Conservation (phyloP, 2,329 filamentous ascomycete genomes). For the Ophiostoma ips region DNA sequence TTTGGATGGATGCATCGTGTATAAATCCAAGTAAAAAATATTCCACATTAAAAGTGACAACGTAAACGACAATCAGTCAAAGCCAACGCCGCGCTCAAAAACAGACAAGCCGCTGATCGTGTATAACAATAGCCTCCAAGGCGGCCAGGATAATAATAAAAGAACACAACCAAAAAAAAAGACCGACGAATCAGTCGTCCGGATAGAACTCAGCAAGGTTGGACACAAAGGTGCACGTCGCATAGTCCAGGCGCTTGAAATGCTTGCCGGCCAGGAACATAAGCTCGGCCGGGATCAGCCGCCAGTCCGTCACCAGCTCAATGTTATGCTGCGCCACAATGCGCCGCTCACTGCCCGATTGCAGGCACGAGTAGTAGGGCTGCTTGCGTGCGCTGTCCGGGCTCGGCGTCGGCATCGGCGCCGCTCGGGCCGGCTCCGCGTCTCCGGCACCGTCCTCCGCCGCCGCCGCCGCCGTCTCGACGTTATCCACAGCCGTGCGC, state of each 20-base stretch:
- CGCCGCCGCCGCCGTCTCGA: conserved; percentile 16
- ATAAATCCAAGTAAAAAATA: no score
- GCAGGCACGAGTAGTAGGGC: conserved; percentile 73
- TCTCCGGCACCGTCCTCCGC: conserved; percentile 12
- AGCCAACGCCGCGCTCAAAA: no score
- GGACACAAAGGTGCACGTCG: conserved; percentile 59
- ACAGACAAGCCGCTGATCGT: no score
- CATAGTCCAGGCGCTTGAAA: conserved; percentile 72
- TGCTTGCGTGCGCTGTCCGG: conserved; percentile 12
- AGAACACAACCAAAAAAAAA: not conserved
- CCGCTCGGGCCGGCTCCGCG: not conserved
- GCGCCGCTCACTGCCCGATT: conserved; percentile 38
- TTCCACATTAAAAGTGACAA: no score
- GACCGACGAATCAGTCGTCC: conserved; percentile 45
- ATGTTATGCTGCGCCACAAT: conserved; percentile 71
- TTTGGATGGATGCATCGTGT: no score
- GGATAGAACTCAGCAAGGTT: conserved; percentile 73
- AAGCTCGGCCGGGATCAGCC: conserved; percentile 39
- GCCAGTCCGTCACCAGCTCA: conserved; percentile 36
- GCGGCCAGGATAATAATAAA: not conserved
- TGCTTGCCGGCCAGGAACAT: conserved; percentile 64
- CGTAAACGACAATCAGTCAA: no score
- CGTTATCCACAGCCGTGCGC: conserved; percentile 15
- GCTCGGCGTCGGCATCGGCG: not conserved
- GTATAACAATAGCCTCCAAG: not conserved